Base-by-base conservation (phyloP, 2,329 filamentous ascomycete genomes). In the Talaromyces sp. region DNA sequence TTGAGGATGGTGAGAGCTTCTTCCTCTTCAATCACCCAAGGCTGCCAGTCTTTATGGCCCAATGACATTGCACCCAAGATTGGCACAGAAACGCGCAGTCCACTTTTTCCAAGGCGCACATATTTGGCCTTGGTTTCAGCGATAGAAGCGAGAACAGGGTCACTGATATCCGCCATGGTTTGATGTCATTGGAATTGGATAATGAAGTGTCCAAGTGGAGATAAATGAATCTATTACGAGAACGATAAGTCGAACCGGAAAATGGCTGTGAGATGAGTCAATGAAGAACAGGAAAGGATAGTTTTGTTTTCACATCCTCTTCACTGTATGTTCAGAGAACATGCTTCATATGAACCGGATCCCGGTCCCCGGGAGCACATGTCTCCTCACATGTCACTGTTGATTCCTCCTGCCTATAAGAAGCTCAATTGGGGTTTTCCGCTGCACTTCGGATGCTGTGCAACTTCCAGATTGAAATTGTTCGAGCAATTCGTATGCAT, bases 1-100 rank as follows among this genome's bases (percentile, higher is more conserved):
- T 74, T 66, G 9, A 73, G 65, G 21, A 74, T 54, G 1, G 66
- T 63, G 28, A 75, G 64, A 2, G 70, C 64, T 37, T 73, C 63
- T 17, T 71, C 67, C 57, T 74, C 71, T 45, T 40, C 39, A 40
- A 40, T 11, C 8, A 40, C 39, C 39, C 39, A 40, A 21, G 39
- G 17, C 8, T 21, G 17, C 39, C 39, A 40, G 17, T 40, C 39
- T 21, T 21, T 40, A 21, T 40, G 39, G 17, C 39, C 17, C 17
- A 40, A 40, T 40, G 39, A 40, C 39, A 40, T 40, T 21, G 39
- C 39, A 11, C 39, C 17, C 9, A 40, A 40, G 17, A 40, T 40
- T 40, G 39, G 39, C 2, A 40, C 39, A 1, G 41, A 45, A 28
- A 45, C 21, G 28, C 22, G 21, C 2, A 45, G 22, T 8, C 41